Conservation (phyloP, 116 monocot genomes). For the Trichopus zeylanicus region DNA sequence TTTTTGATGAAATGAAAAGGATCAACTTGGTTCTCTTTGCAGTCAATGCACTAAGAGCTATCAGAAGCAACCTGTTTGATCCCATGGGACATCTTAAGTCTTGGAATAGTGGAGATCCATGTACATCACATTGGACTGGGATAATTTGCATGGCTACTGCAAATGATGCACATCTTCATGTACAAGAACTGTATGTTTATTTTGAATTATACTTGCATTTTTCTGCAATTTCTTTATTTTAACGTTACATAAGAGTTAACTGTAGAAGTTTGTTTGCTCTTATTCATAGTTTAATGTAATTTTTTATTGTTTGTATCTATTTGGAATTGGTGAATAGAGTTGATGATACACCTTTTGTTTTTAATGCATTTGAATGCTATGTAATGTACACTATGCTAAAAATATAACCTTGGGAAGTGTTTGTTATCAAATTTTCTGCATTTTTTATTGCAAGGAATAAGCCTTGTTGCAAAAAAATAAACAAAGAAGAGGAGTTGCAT, state of each 20-base stretch:
- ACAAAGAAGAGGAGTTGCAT: no score
- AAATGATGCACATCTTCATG: slow-evolving; percentile 50
- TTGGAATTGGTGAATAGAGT: no score
- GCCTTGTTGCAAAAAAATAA: no score
- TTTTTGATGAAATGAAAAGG: no score
- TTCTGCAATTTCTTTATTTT: not conserved
- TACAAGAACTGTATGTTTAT: slow-evolving; percentile 46
- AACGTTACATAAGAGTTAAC: not conserved
- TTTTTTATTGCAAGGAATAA: no score
- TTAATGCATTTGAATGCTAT: no score
- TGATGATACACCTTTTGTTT: no score
- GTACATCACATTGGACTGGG: slow-evolving; percentile 57
- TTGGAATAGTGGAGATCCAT: slow-evolving; percentile 74
- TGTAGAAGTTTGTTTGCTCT: not conserved
- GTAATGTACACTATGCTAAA: no score
- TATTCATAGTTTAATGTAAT: no score
- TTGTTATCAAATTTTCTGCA: no score
- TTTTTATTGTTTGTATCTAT: no score
- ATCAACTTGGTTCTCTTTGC: slow-evolving; percentile 13
- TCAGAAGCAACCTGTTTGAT: slow-evolving; percentile 51
- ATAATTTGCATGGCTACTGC: slow-evolving; percentile 25
- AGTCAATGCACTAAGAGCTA: slow-evolving; percentile 41
- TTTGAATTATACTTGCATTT: not conserved
- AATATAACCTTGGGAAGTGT: no score
- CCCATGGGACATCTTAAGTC: slow-evolving; percentile 34